Percentiles rank a stretch among this genome's conserved stretches.
Evolutionary conservation across 108 stramenopile genomes (phyloP).

Genomic region (Bacterosira constricta): DNA sequence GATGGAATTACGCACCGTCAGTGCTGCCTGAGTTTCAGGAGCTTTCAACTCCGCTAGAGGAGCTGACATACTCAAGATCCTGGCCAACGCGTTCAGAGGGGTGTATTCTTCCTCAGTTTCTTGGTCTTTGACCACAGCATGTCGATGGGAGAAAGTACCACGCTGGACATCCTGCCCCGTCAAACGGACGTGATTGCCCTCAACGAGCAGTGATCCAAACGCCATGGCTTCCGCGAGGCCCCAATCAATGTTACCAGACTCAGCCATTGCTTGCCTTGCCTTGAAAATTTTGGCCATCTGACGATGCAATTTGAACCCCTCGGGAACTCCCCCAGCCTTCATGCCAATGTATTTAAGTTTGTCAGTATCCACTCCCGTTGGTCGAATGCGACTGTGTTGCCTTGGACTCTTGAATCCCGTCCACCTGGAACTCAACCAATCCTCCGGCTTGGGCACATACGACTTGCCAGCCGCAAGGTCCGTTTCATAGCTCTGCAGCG

Average conservation of each 20-base stretch:
- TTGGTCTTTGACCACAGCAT: constrained; percentile 98
- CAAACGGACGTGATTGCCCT: constrained; percentile 98
- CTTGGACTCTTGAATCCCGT: constrained; percentile 92
- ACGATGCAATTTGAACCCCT: constrained; percentile 91
- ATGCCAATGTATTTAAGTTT: constrained; percentile 82
- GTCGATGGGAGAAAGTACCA: constrained; percentile 96
- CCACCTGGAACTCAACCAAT: constrained; percentile 96
- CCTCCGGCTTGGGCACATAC: constrained; percentile 72
- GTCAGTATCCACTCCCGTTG: constrained; percentile 93
- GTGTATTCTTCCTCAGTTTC: constrained; percentile 89
- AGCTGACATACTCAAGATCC: constrained; percentile 76
- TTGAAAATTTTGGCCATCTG: constrained; percentile 93
- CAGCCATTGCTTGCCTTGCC: constrained; percentile 79
- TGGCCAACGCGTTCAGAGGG: constrained; percentile 90
- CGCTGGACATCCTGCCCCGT: constrained; percentile 99
- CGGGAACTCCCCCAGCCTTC: constrained; percentile 83
- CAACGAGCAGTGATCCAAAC: constrained; percentile 93
- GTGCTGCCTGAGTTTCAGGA: constrained; percentile 90
- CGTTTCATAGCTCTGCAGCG: constrained; percentile 82
- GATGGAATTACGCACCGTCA: constrained; percentile 93
- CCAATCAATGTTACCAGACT: constrained; percentile 97
- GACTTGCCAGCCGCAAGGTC: constrained; percentile 94
- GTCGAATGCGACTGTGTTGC: constrained; percentile 85
- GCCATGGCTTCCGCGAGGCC: constrained; percentile 99
- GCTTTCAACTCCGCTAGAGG: constrained; percentile 76